Evolutionary conservation across 2,329 filamentous ascomycete species (phyloP).

Genomic region (Penicillium sp.): DNA sequence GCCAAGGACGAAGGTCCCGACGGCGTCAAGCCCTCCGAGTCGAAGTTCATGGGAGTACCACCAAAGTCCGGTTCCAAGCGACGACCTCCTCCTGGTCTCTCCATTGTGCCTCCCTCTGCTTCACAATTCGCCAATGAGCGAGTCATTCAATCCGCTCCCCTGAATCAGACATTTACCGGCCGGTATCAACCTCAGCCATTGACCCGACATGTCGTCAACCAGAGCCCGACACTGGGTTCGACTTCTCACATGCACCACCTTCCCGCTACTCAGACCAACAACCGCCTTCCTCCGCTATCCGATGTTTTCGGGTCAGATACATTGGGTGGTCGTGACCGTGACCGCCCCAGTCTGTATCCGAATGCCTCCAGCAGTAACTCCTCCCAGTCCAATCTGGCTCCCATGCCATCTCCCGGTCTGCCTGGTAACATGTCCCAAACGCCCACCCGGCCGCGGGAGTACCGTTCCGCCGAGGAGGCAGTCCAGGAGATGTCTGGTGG

Average conservation of each 20-base stretch:
- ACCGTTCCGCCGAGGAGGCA: constrained; percentile 93
- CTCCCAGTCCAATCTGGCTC: constrained; percentile 65
- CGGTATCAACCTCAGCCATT: constrained; percentile 76
- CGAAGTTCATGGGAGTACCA: constrained; percentile 41
- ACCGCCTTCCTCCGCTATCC: constrained; percentile 87
- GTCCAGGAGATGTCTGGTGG: constrained; percentile 88
- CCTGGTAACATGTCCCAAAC: constrained; percentile 56
- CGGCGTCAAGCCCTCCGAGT: constrained; percentile 56
- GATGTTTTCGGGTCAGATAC: constrained; percentile 87
- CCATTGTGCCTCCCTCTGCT: constrained; percentile 92
- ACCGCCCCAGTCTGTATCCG: constrained; percentile 45
- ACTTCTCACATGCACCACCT: constrained; percentile 90
- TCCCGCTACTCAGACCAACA: constrained; percentile 83
- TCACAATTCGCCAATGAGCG: constrained; percentile 91
- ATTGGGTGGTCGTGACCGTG: constrained; percentile 51
- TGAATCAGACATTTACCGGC: constrained; percentile 94
- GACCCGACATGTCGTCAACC: constrained; percentile 76
- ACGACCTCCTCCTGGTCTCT: constrained; percentile 79
- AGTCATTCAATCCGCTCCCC: constrained; percentile 93
- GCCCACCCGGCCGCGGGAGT: constrained; percentile 72
- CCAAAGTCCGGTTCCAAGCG: constrained; percentile 47
- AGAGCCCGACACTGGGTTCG: constrained; percentile 77
- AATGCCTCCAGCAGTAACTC: constrained; percentile 65
- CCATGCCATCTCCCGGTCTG: constrained; percentile 76
- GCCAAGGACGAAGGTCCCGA: constrained; percentile 73